phyloP scores from a whole-genome alignment of 202 grass and related monocot genomes.

The Setaria viridis region DNA sequence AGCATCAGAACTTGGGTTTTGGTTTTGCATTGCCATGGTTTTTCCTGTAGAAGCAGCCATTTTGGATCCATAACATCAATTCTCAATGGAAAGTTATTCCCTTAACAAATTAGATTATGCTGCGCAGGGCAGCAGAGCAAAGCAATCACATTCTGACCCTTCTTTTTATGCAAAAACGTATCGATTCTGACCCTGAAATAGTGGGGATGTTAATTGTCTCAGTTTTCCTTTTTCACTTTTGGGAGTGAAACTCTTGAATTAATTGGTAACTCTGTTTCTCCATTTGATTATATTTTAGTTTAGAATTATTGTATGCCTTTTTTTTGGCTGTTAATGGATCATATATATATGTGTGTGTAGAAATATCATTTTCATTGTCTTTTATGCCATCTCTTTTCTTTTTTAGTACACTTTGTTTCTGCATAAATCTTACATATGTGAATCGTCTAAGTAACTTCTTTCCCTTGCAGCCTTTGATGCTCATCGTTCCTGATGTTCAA shows the following conservation, averaged over 20 bases:
- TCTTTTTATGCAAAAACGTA: background rate
- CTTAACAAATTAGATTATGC: background rate
- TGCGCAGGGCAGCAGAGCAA: background rate
- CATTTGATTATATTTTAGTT: background rate
- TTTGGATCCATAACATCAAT: background rate
- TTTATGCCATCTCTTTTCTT: conserved; percentile 7
- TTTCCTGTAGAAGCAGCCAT: conserved; percentile 2
- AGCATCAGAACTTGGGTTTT: background rate
- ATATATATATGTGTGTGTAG: background rate
- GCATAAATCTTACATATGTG: background rate
- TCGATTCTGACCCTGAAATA: background rate
- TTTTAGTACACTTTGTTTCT: conserved; percentile 14
- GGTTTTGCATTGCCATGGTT: background rate
- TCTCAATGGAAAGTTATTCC: background rate
- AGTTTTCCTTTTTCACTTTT: conserved; percentile 16
- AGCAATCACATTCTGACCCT: background rate
- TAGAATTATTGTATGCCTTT: background rate
- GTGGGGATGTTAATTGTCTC: background rate
- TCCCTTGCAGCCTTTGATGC: conserved; percentile 81
- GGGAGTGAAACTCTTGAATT: conserved; percentile 3
- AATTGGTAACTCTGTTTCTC: conserved; percentile 2
- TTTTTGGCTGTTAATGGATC: background rate
- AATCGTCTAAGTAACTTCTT: conserved; percentile 8
- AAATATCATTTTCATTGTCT: background rate
- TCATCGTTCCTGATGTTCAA: conserved; percentile 87